Base-by-base conservation (phyloP, 2,329 filamentous ascomycete genomes). In the Hypoxylon sp. region DNA sequence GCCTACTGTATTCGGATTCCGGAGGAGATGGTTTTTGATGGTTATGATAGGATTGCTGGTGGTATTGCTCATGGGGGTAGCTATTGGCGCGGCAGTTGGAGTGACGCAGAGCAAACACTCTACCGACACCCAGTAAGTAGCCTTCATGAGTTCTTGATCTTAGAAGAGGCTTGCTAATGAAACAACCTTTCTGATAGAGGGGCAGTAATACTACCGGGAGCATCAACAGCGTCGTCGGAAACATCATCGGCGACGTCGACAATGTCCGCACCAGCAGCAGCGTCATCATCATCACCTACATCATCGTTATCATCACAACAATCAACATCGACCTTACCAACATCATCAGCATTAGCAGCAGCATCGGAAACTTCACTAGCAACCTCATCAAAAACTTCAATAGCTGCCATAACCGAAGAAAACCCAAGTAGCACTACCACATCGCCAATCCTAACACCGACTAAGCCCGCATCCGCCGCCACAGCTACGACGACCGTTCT, bases 71-170 rank as follows among this genome's bases (percentile, higher is more conserved):
- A 52, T 62, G 22, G 69, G 59, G n/a, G 43, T 67, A 43, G 62
- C 66, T 20, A 52, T 70, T 8, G 71, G 71, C 24, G 49, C 66
- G 24, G 71, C 65, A 4, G 68, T 73, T n/a, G 65, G 65, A 3
- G 43, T 71, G 17, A 67, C 67, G 15, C 60, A 58, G 24, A 68
- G 57, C 2, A 67, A 67, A 26, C 32, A 39, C 22, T 32, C 44
- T 24, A 17, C n/a, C 11, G 53, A 57, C 24, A 20, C 37, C 10
- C 32, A 37, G 71, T 72, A 58, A 71, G 71, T 53, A n/a, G 6
- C 11, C 20, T 2, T 37, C 8, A 20, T 20, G 24, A 41, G 10
- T 28, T 20, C 6, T 17, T 2, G 11, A 32, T 58, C 6, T 1
- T 28, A n/a, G 13, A 37, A 4, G 26, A 34, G 15, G 19, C 34